phyloP scores from a whole-genome alignment of 116 monocot genomes.

The Thalassia testudinum region DNA sequence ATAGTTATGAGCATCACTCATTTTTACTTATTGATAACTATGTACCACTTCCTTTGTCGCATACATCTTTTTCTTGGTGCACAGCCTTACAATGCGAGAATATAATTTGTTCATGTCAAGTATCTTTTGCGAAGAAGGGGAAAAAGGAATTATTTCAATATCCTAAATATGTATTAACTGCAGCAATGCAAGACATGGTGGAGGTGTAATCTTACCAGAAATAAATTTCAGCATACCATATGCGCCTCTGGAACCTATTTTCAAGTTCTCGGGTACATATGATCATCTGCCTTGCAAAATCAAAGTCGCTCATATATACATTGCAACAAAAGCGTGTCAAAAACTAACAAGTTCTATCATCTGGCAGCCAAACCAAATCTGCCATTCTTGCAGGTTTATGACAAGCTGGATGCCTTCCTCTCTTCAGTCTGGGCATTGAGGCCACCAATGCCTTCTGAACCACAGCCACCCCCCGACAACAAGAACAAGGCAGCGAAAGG shows the following conservation, averaged over 20 bases:
- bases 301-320: too few relatives aligned
- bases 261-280: conserved; percentile 49
- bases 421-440: conserved; percentile 72
- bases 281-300: too few relatives aligned
- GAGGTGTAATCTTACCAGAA: conserved; percentile 65
- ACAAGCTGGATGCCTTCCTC: conserved; percentile 47
- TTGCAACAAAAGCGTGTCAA: too few relatives aligned
- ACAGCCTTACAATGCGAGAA: too few relatives aligned
- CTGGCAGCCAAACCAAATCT: conserved; percentile 31
- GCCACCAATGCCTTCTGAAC: conserved; percentile 19
- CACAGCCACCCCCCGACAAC: not conserved
- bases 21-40: too few relatives aligned
- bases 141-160: too few relatives aligned
- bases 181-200: conserved; percentile 85
- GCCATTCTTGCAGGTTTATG: conserved; percentile 28
- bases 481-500: conserved; percentile 40
- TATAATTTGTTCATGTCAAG: too few relatives aligned
- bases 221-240: conserved; percentile 91
- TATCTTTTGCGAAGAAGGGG: too few relatives aligned
- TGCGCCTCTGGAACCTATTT: conserved; percentile 51
- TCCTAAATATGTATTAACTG: too few relatives aligned
- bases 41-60: too few relatives aligned
- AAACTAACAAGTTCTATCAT: not conserved
- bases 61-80: too few relatives aligned
- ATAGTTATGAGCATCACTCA: too few relatives aligned